These are phyloP conservation scores for Blastomyces silverae DNA, from an alignment of 2,329 filamentous ascomycete species.

Conservation along the genomic window DNA sequence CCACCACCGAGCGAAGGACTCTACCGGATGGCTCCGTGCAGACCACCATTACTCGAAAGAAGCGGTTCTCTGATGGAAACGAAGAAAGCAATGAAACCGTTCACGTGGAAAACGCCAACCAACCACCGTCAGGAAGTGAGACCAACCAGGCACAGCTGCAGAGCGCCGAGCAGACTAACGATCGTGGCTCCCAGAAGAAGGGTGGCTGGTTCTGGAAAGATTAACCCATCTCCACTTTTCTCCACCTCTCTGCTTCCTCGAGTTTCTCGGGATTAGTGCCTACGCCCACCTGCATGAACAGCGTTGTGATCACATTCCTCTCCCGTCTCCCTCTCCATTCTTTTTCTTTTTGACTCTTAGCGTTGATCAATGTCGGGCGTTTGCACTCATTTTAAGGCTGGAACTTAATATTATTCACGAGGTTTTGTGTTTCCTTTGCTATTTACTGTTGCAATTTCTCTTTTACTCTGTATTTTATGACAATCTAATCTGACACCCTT, in stretches of 20 bases:
- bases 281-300: neutral
- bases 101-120: conserved; percentile 10
- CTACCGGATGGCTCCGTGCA: conserved; percentile 53
- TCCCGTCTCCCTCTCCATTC: neutral
- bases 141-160: neutral
- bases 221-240: conserved; percentile 18
- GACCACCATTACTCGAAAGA: conserved; percentile 52
- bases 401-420: conserved; percentile 10
- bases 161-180: neutral
- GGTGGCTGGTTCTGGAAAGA: conserved; percentile 38
- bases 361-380: conserved; percentile 2
- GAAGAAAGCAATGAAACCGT: conserved; percentile 52
- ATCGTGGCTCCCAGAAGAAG: neutral
- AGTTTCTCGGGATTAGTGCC: neutral
- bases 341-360: neutral
- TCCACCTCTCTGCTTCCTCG: neutral
- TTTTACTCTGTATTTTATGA: neutral
- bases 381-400: conserved; percentile 6
- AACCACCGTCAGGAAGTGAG: neutral
- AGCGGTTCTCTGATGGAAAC: conserved; percentile 53
- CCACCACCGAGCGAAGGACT: conserved; percentile 50
- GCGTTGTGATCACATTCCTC: neutral
- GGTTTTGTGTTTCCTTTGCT: neutral
- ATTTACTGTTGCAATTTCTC: neutral
- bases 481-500: neutral